Conservation (phyloP, 116 monocot species). For the Zostera marina region DNA sequence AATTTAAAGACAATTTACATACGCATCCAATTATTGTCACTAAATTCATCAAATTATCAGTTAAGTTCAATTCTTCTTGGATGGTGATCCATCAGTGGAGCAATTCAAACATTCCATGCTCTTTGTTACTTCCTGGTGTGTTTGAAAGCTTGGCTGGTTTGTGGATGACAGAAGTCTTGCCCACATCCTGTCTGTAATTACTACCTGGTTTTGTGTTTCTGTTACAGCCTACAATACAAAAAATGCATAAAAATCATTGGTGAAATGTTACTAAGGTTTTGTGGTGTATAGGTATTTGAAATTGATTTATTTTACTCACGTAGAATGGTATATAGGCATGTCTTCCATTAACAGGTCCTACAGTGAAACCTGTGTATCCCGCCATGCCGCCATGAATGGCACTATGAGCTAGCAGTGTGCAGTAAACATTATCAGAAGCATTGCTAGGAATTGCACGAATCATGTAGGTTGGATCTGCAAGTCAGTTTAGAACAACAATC, state of each 20-base stretch:
- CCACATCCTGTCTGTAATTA: slow-evolving; percentile 47
- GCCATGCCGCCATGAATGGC: slow-evolving; percentile 47
- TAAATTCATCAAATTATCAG: too few relatives aligned
- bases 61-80: too few relatives aligned
- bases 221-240: slow-evolving; percentile 27
- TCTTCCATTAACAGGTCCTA: slow-evolving; percentile 28
- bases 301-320: slow-evolving; percentile 12
- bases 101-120: background rate
- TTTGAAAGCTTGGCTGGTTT: slow-evolving; percentile 48
- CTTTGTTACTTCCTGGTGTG: slow-evolving; percentile 18
- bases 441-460: slow-evolving; percentile 43
- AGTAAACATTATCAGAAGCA: slow-evolving; percentile 43
- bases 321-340: slow-evolving; percentile 43
- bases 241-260: background rate
- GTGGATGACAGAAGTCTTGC: slow-evolving; percentile 35
- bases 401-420: slow-evolving; percentile 41
- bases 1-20: too few relatives aligned
- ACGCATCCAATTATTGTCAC: too few relatives aligned
- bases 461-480: slow-evolving; percentile 47
- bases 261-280: background rate
- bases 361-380: slow-evolving; percentile 41
- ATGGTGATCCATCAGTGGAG: background rate
- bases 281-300: too few relatives aligned
- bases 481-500: background rate
- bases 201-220: slow-evolving; percentile 26